Percentiles rank a stretch among this genome's conserved stretches.
Conservation (phyloP, 371 early-diverging fungal genomes). For the Mortierella sp. region DNA sequence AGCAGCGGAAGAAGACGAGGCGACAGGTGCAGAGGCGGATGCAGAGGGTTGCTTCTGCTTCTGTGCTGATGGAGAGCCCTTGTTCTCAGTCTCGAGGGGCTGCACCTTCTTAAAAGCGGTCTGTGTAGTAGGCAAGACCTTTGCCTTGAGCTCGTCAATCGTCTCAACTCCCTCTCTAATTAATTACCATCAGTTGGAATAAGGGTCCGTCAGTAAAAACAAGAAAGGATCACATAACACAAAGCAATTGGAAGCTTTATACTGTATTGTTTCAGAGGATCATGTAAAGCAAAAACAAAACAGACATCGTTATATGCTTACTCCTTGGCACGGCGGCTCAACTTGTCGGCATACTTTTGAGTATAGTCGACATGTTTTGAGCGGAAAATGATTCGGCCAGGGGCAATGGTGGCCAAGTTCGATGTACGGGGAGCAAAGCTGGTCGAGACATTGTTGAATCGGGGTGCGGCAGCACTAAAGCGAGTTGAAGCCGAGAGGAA, state of each 20-base stretch:
- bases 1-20: not conserved
- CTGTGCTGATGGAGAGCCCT: conserved; percentile 6
- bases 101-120: conserved; percentile 44
- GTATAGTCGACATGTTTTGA: conserved; percentile 68
- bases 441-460: not conserved
- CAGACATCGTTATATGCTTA: conserved; percentile 35
- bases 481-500: conserved; percentile 31
- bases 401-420: conserved; percentile 26
- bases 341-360: conserved; percentile 81
- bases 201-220: not conserved
- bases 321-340: conserved; percentile 74
- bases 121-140: conserved; percentile 53
- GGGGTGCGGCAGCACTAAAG: not conserved
- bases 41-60: not conserved
- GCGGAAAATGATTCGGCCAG: conserved; percentile 28
- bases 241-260: not conserved
- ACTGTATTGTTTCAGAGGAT: too few species aligned
- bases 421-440: conserved; percentile 7
- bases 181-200: not conserved
- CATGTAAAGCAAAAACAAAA: not conserved
- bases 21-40: not conserved
- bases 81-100: conserved; percentile 17
- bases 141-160: conserved; percentile 67
- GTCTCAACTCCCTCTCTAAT: conserved; percentile 62
- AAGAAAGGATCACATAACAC: not conserved